Evolutionary conservation across 2,329 filamentous ascomycete species (phyloP).

Genomic region (Cryphonectria parasitica): DNA sequence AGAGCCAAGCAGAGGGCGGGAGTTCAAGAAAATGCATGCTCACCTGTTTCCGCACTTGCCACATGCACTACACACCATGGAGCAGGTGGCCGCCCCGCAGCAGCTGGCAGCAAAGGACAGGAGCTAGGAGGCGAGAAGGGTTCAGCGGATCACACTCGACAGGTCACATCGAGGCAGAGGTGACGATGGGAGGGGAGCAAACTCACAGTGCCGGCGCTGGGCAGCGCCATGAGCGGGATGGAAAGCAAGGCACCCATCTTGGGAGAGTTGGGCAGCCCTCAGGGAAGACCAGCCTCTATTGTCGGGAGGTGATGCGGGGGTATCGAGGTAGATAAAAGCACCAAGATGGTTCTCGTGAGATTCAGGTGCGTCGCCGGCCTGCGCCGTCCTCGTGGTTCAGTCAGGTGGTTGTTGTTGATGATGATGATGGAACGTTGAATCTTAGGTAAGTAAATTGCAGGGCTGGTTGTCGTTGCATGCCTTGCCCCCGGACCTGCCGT

Average conservation of each 20-base stretch:
- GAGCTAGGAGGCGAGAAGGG: slow-evolving; percentile 54
- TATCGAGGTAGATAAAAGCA: not conserved
- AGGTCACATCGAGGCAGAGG: not conserved
- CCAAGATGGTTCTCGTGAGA: not conserved
- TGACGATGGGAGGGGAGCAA: not conserved
- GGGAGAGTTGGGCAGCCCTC: slow-evolving; percentile 22
- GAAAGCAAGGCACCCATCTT: slow-evolving; percentile 90
- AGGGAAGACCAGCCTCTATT: slow-evolving; percentile 11
- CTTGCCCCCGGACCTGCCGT: not conserved
- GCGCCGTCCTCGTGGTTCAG: not conserved
- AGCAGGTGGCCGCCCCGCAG: slow-evolving; percentile 95
- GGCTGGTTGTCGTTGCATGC: slow-evolving; percentile 5
- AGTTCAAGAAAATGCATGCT: slow-evolving; percentile 27
- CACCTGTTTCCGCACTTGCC: slow-evolving; percentile 97
- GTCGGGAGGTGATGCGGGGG: not conserved
- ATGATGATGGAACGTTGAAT: slow-evolving; percentile 3
- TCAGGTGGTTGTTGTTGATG: slow-evolving; percentile 5
- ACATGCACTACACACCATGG: slow-evolving; percentile 91
- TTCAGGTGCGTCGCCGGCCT: not conserved
- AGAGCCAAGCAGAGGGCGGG: slow-evolving; percentile 10
- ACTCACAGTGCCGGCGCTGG: slow-evolving; percentile 83
- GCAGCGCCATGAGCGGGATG: slow-evolving; percentile 84
- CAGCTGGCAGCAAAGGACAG: slow-evolving; percentile 83
- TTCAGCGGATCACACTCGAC: slow-evolving; percentile 3
- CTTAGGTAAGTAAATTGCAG: slow-evolving; percentile 13